phyloP scores from a whole-genome alignment of 164 flowering plant genomes.

The Warburgia ugandensis region DNA sequence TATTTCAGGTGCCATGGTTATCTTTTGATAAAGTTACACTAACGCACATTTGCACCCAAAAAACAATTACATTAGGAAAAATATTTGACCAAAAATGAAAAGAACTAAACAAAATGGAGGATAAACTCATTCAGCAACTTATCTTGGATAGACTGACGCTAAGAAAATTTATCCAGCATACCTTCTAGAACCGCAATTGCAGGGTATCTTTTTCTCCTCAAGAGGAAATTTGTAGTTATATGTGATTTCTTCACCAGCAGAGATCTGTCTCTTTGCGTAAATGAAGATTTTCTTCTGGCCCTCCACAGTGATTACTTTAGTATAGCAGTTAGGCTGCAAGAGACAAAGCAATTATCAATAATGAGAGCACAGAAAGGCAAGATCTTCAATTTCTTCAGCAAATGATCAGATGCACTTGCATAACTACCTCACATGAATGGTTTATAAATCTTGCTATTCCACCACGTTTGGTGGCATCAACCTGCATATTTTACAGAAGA shows the following conservation, averaged over 20 bases:
- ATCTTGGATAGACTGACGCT: too few relatives aligned
- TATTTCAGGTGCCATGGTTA: too few relatives aligned
- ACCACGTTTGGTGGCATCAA: slow-evolving; percentile 99
- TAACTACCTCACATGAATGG: slow-evolving; percentile 92
- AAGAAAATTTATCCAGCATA: too few relatives aligned
- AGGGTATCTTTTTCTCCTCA: slow-evolving; percentile 96
- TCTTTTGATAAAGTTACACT: too few relatives aligned
- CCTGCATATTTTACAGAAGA: slow-evolving; percentile 34
- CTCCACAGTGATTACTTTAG: slow-evolving; percentile 89
- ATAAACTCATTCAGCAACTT: too few relatives aligned
- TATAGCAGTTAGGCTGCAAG: slow-evolving; percentile 94
- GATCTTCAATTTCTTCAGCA: slow-evolving; percentile 1
- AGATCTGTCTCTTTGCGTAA: slow-evolving; percentile 84
- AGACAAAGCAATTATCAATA: background rate
- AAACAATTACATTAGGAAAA: too few relatives aligned
- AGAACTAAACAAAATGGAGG: too few relatives aligned
- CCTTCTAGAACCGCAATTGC: slow-evolving; percentile 90
- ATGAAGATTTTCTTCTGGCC: slow-evolving; percentile 92
- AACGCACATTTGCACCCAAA: too few relatives aligned
- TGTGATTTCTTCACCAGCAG: slow-evolving; percentile 91
- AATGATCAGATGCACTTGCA: background rate
- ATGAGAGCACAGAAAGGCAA: background rate
- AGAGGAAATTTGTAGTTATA: slow-evolving; percentile 97
- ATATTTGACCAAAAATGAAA: too few relatives aligned
- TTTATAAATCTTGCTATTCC: slow-evolving; percentile 96